Evolutionary conservation across 2,329 filamentous ascomycete genomes (phyloP).

Genomic region (Aspergillus sp.): DNA sequence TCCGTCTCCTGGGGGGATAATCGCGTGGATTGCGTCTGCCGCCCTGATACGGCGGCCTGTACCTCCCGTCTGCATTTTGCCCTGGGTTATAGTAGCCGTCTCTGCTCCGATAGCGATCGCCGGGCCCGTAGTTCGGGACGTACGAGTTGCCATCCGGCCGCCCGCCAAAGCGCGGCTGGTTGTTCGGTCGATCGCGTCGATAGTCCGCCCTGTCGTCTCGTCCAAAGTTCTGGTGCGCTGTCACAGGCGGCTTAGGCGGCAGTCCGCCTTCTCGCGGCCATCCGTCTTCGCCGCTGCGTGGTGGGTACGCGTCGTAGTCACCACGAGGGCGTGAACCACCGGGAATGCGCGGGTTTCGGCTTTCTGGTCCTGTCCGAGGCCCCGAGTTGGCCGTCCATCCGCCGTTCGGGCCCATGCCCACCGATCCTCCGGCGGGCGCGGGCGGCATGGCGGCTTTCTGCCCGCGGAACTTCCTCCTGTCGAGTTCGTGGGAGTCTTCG

Average conservation of each 20-base stretch:
- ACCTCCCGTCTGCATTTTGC: constrained; percentile 16
- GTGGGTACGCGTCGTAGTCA: constrained; percentile 10
- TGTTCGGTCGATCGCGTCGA: constrained; percentile 22
- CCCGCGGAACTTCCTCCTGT: constrained; percentile 80
- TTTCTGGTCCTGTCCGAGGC: constrained; percentile 19
- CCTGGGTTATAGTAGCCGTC: constrained; percentile 10
- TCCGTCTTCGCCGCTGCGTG: constrained; percentile 12
- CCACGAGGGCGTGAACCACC: constrained; percentile 19
- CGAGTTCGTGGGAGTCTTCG: constrained; percentile 93
- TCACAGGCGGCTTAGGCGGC: constrained; percentile 28
- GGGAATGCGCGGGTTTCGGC: constrained; percentile 27
- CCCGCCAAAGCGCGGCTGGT: constrained; percentile 13
- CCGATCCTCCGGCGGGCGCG: constrained; percentile 81
- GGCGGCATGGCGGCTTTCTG: constrained; percentile 77
- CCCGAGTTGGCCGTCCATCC: constrained; percentile 39
- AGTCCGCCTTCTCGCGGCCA: constrained; percentile 24
- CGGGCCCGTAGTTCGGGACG: constrained; percentile 24
- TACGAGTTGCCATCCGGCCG: constrained; percentile 24
- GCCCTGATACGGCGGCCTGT: constrained; percentile 8
- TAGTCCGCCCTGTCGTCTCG: constrained; percentile 15
- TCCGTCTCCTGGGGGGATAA: constrained; percentile 19
- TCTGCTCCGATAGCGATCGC: constrained; percentile 17
- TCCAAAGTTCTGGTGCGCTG: constrained; percentile 20
- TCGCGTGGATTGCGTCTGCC: constrained; percentile 20
- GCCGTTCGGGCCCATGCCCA: constrained; percentile 59